These are phyloP conservation scores for Nannochloris sp. DNA, from an alignment of 139 green algal species.

Conservation along the genomic window DNA sequence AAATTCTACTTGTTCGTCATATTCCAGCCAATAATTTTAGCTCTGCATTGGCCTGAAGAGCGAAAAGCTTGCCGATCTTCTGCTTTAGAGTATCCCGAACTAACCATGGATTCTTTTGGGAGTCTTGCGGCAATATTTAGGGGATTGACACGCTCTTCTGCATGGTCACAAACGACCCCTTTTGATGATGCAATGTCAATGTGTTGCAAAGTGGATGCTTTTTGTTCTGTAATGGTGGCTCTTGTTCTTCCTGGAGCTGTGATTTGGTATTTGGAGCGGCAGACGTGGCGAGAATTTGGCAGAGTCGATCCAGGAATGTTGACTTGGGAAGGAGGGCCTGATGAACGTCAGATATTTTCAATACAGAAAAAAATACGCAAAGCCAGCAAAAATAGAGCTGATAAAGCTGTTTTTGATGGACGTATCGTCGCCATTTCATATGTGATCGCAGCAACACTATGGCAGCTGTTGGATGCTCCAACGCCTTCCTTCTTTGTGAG, in stretches of 20 bases:
- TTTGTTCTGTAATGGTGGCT: neutral
- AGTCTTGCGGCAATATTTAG: neutral
- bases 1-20: neutral
- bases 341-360: neutral
- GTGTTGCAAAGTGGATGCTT: neutral
- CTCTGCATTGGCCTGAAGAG: neutral
- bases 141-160: neutral
- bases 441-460: neutral
- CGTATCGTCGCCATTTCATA: neutral
- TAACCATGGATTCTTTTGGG: neutral
- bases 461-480: neutral
- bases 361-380: neutral
- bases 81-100: neutral
- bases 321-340: neutral
- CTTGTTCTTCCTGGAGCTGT: neutral
- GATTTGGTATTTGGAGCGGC: neutral
- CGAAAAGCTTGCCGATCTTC: neutral
- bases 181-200: neutral
- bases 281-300: neutral
- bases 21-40: neutral
- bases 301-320: neutral
- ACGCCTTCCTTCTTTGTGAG: too few relatives aligned
- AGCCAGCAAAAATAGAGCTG: neutral
- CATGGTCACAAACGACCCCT: neutral
- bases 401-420: too few relatives aligned